A percentile compares a stretch with the other conserved stretches of the same genome.
phyloP scores from a whole-genome alignment of 176 grass and related monocot genomes.

The Saccharum spontaneum region DNA sequence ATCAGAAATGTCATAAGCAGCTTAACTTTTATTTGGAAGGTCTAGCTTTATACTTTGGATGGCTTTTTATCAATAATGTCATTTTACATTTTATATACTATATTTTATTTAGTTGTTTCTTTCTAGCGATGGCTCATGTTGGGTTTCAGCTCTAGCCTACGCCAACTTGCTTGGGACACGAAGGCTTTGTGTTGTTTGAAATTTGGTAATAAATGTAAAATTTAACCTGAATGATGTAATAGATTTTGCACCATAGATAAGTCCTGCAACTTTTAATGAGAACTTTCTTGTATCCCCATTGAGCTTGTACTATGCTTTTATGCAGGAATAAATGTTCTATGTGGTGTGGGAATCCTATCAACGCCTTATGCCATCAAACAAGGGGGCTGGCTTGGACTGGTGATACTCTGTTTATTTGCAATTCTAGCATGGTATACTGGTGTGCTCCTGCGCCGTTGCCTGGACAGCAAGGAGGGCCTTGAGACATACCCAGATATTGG shows the following conservation, averaged over 20 bases:
- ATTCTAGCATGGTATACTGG: conserved; percentile 79
- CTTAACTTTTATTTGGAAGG: background rate
- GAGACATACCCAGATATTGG: conserved; percentile 93
- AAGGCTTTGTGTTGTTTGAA: background rate
- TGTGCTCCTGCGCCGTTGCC: conserved; percentile 71
- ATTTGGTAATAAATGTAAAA: background rate
- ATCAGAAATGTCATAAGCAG: background rate
- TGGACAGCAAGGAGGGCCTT: conserved; percentile 77
- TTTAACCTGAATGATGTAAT: background rate
- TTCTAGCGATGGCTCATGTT: background rate
- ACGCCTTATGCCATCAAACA: conserved; percentile 84
- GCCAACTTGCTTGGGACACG: background rate
- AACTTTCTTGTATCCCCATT: background rate
- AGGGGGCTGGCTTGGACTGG: conserved; percentile 74
- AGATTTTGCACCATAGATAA: background rate
- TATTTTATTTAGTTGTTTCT: background rate
- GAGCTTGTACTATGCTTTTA: background rate
- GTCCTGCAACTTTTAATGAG: background rate
- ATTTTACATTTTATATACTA: background rate
- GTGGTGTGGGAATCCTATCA: conserved; percentile 90
- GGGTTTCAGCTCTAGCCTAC: background rate
- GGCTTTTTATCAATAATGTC: background rate
- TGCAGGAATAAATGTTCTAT: conserved; percentile 88
- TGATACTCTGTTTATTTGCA: conserved; percentile 67
- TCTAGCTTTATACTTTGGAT: background rate